Evolutionary conservation across 2,329 filamentous ascomycete genomes (phyloP).

Genomic region (Fonsecaea pedrosoi): DNA sequence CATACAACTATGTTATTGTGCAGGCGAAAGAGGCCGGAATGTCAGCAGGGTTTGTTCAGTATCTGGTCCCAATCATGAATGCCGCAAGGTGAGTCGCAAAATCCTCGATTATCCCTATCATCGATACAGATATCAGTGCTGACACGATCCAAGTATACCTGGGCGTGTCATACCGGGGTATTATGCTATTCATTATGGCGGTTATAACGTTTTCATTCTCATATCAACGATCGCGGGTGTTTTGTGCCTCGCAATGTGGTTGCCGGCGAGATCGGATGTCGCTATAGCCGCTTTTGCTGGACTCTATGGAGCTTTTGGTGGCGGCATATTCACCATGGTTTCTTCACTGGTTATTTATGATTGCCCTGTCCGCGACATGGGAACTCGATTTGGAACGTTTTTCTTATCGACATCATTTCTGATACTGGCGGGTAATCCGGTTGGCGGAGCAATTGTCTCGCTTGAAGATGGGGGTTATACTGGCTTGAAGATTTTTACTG

Average conservation of each 20-base stretch:
- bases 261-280: conserved; percentile 20
- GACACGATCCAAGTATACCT: conserved; percentile 30
- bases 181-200: conserved; percentile 34
- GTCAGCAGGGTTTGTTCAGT: conserved; percentile 32
- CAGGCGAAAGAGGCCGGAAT: conserved; percentile 37
- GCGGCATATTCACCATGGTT: conserved; percentile 7
- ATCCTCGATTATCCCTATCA: no score
- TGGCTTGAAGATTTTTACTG: not conserved
- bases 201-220: conserved; percentile 37
- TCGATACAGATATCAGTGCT: not conserved
- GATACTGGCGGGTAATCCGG: not conserved
- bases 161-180: conserved; percentile 35
- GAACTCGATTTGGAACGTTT: not conserved
- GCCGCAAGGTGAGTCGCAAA: not conserved
- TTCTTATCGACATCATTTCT: not conserved
- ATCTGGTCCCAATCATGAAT: conserved; percentile 23
- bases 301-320: not conserved
- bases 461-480: not conserved
- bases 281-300: not conserved
- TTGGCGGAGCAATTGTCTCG: not conserved
- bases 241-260: conserved; percentile 36
- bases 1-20: conserved; percentile 36
- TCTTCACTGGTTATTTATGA: conserved; percentile 10
- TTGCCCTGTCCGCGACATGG: conserved; percentile 2
- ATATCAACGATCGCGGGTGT: conserved; percentile 26